These are phyloP conservation scores for Wallacemonas rigidus DNA, from an alignment of 208 protist species.

Conservation along the genomic window DNA sequence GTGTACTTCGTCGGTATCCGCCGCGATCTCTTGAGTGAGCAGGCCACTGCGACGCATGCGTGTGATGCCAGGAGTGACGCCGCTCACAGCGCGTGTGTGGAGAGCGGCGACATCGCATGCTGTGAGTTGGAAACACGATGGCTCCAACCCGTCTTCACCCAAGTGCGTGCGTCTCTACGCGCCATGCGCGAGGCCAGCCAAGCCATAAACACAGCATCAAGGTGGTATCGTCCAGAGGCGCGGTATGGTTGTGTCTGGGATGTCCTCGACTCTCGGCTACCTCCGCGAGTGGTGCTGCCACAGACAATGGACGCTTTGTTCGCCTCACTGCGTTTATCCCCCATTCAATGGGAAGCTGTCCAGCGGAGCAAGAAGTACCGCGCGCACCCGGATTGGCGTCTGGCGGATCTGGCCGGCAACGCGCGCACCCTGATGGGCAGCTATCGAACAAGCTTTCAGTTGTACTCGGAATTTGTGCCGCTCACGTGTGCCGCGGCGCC, in stretches of 20 bases:
- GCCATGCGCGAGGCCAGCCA: constrained; percentile 6
- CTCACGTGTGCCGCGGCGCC: background rate
- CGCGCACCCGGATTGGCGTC: constrained; percentile 46
- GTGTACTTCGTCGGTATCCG: constrained; percentile 72
- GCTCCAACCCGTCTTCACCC: background rate
- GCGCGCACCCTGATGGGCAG: constrained; percentile 69
- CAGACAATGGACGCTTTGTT: background rate
- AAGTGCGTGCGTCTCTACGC: background rate
- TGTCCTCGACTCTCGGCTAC: constrained; percentile 17
- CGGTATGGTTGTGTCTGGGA: constrained; percentile 23
- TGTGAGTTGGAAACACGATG: background rate
- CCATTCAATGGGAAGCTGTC: constrained; percentile 53
- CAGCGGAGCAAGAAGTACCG: constrained; percentile 54
- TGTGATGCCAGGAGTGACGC: too few relatives aligned
- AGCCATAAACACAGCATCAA: background rate
- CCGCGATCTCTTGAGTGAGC: constrained; percentile 1
- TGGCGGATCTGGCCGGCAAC: constrained; percentile 43
- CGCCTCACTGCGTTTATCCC: constrained; percentile 27
- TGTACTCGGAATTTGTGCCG: constrained; percentile 81
- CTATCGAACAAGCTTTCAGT: constrained; percentile 66
- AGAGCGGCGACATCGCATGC: too few relatives aligned
- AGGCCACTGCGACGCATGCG: too few relatives aligned
- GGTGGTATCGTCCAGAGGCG: constrained; percentile 11
- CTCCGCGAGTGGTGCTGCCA: background rate
- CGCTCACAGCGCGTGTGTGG: too few relatives aligned